Percentiles rank a stretch among this genome's conserved stretches.
Conservation (phyloP, 306 rosid genomes). For the Sesbania bispinosa region DNA sequence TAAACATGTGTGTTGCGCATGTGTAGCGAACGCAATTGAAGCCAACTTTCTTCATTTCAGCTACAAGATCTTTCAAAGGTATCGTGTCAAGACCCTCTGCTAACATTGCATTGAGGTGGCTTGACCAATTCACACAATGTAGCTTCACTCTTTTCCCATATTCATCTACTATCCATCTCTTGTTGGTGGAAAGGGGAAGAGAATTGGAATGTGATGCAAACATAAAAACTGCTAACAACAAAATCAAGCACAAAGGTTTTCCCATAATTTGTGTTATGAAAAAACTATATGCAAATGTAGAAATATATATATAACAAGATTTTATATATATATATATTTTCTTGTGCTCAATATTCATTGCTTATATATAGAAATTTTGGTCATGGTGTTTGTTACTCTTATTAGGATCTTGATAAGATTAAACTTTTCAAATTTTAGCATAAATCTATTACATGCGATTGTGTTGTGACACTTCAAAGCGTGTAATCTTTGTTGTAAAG, state of each 20-base stretch:
- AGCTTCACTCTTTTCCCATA: slow-evolving; percentile 36
- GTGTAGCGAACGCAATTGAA: slow-evolving; percentile 43
- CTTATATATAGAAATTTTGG: background rate
- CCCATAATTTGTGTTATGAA: background rate
- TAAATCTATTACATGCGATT: background rate
- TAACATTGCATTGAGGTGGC: slow-evolving; percentile 37
- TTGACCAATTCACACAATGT: slow-evolving; percentile 37
- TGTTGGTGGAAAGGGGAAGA: slow-evolving; percentile 37
- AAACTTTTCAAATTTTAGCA: background rate
- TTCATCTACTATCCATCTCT: slow-evolving; percentile 41
- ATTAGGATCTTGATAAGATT: background rate
- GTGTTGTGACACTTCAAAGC: background rate
- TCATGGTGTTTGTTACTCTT: background rate
- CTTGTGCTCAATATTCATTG: background rate
- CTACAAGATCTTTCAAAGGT: slow-evolving; percentile 2
- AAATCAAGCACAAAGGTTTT: background rate
- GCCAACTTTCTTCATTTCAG: background rate
- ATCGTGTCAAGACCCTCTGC: slow-evolving; percentile 28
- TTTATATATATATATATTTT: background rate
- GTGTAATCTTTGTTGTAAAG: too few species aligned
- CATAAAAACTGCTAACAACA: background rate
- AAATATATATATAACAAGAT: too few species aligned
- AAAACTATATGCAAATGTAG: background rate
- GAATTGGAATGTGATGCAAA: slow-evolving; percentile 19
- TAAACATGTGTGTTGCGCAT: slow-evolving; percentile 39